A percentile compares a stretch with the other conserved stretches of the same genome.
These are phyloP conservation scores for Drechslera avenae DNA, from an alignment of 2,329 filamentous ascomycete species.

Conservation along the genomic window DNA sequence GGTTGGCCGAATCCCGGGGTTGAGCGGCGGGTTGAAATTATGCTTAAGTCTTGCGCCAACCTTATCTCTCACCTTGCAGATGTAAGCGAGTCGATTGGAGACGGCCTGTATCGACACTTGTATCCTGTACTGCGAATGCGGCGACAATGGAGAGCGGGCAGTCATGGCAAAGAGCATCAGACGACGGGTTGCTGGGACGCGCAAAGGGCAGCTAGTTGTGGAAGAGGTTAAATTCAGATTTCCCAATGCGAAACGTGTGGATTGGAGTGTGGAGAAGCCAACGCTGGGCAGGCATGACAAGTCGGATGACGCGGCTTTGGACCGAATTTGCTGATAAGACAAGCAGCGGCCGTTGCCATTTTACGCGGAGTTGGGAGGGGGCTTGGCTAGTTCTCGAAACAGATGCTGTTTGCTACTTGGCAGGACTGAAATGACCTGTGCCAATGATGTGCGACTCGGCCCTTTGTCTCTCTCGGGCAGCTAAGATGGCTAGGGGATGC, in stretches of 20 bases:
- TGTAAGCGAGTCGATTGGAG: slow-evolving; percentile 34
- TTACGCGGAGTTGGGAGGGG: slow-evolving; percentile 17
- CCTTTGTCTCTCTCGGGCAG: slow-evolving; percentile 40
- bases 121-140: neutral
- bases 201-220: neutral
- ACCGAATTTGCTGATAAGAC: slow-evolving; percentile 27
- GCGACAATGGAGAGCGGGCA: neutral
- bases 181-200: neutral
- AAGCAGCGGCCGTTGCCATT: slow-evolving; percentile 24
- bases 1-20: slow-evolving; percentile 24
- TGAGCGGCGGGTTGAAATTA: slow-evolving; percentile 38
- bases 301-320: slow-evolving; percentile 41
- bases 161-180: neutral
- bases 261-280: slow-evolving; percentile 15
- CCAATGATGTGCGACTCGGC: slow-evolving; percentile 38
- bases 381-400: slow-evolving; percentile 40
- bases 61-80: slow-evolving; percentile 42
- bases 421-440: slow-evolving; percentile 39
- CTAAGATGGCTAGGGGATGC: slow-evolving; percentile 44
- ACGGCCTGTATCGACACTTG: slow-evolving; percentile 1
- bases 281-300: slow-evolving; percentile 19
- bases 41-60: slow-evolving; percentile 45
- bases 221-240: neutral
- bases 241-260: neutral
- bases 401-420: slow-evolving; percentile 41